Evolutionary conservation across 306 rosid genomes (phyloP).

Genomic region (Neltuma alba): DNA sequence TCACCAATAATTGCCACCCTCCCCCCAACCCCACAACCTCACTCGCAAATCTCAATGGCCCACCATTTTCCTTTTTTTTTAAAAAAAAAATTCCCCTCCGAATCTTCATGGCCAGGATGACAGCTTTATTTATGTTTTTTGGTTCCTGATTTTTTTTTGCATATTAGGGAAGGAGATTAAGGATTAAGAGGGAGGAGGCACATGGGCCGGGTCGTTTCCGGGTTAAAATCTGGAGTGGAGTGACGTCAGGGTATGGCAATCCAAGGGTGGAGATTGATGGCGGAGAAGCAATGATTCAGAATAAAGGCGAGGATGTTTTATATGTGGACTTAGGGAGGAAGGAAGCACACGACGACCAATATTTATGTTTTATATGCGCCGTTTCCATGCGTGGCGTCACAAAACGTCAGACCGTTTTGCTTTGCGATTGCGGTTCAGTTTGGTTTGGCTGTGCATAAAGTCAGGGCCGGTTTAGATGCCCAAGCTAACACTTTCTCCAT

Average conservation of each 20-base stretch:
- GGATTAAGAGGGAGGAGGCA: background rate
- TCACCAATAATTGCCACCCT: conserved; percentile 45
- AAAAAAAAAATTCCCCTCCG: no score
- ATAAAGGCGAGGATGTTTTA: background rate
- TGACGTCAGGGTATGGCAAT: conserved; percentile 37
- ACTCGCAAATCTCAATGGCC: conserved; percentile 13
- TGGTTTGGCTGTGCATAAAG: conserved; percentile 46
- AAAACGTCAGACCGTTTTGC: conserved; percentile 41
- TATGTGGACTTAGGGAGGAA: conserved; percentile 1
- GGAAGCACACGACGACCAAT: conserved; percentile 11
- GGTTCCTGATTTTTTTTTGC: background rate
- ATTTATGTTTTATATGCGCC: background rate
- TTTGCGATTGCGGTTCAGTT: no score
- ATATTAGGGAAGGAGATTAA: conserved; percentile 1
- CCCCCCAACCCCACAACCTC: no score
- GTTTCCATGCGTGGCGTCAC: background rate
- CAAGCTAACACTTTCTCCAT: conserved; percentile 35
- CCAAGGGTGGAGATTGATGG: background rate
- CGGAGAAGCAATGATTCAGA: background rate
- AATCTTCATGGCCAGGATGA: no score
- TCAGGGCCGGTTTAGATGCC: no score
- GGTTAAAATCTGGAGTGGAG: background rate
- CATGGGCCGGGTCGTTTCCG: background rate
- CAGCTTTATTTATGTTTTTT: no score
- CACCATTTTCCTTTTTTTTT: conserved; percentile 14